phyloP scores from a whole-genome alignment of 495 filamentous ascomycete species.

The Penicillium roqueforti region DNA sequence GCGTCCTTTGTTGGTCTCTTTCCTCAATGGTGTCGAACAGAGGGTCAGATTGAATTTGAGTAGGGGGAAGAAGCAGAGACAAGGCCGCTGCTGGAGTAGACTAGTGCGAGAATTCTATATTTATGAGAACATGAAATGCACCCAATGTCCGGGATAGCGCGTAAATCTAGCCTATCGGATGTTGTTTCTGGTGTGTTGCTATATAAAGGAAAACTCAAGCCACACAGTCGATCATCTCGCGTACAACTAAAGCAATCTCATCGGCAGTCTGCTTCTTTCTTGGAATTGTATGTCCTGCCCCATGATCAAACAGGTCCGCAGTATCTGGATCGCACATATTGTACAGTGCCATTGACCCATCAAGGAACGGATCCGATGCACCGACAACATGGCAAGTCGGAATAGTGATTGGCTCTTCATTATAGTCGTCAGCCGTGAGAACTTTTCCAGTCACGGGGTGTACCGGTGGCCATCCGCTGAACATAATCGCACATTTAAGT shows the following conservation, averaged over 20 bases:
- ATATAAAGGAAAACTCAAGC: neutral
- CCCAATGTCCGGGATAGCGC: neutral
- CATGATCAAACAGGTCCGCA: conserved; percentile 53
- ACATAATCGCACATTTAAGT: conserved; percentile 55
- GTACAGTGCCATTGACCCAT: conserved; percentile 50
- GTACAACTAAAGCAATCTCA: conserved; percentile 24
- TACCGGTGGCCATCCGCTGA: conserved; percentile 52
- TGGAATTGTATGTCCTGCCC: conserved; percentile 51
- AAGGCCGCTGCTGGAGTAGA: conserved; percentile 28
- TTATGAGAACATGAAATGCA: neutral
- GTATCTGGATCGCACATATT: conserved; percentile 48
- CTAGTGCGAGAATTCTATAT: neutral
- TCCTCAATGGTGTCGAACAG: neutral
- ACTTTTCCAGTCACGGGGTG: conserved; percentile 41
- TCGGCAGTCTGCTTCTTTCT: conserved; percentile 45
- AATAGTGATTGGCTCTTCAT: conserved; percentile 43
- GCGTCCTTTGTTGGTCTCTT: conserved; percentile 8
- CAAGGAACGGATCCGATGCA: conserved; percentile 51
- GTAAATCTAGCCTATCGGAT: neutral
- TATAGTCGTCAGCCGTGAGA: conserved; percentile 42
- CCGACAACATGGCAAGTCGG: conserved; percentile 57
- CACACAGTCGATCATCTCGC: conserved; percentile 16
- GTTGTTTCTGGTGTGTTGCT: neutral
- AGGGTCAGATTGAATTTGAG: conserved; percentile 2
- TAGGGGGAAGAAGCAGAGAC: conserved; percentile 25